phyloP scores from a whole-genome alignment of 306 rosid species.

The Malus sieversii region DNA sequence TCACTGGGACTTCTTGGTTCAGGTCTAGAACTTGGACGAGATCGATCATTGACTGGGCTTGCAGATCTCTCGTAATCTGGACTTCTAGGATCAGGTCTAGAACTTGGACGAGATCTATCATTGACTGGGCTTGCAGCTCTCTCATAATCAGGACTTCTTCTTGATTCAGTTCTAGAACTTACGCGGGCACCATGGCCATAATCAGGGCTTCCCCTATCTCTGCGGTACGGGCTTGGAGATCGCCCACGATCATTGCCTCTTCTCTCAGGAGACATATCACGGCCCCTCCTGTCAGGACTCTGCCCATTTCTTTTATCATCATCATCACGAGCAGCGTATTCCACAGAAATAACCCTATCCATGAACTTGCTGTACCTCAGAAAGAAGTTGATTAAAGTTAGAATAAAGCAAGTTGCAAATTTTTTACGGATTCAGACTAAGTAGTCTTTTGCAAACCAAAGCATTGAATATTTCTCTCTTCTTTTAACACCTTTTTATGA shows the following conservation, averaged over 20 bases:
- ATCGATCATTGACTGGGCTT: conserved; percentile 33
- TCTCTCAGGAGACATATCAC: conserved; percentile 54
- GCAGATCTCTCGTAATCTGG: not conserved
- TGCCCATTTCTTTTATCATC: conserved; percentile 58
- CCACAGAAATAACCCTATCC: conserved; percentile 78
- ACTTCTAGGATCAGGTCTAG: not conserved
- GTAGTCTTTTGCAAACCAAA: not conserved
- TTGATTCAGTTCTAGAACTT: not conserved
- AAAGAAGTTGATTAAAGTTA: conserved; percentile 13
- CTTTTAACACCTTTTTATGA: not conserved
- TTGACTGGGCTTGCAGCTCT: conserved; percentile 41
- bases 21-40: conserved; percentile 9
- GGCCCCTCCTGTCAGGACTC: conserved; percentile 81
- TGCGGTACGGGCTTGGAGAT: conserved; percentile 66
- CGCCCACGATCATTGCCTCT: conserved; percentile 57
- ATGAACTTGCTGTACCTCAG: conserved; percentile 60
- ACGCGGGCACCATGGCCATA: conserved; percentile 55
- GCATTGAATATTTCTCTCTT: not conserved
- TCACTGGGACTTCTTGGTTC: not conserved
- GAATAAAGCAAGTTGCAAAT: not conserved
- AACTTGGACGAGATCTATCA: not conserved
- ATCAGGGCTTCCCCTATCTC: conserved; percentile 79
- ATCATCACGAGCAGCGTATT: conserved; percentile 77
- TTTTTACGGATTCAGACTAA: not conserved
- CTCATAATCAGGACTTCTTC: conserved; percentile 62